These are phyloP conservation scores for Mycena crocata DNA, from an alignment of 768 basidiomycete species.

Conservation along the genomic window DNA sequence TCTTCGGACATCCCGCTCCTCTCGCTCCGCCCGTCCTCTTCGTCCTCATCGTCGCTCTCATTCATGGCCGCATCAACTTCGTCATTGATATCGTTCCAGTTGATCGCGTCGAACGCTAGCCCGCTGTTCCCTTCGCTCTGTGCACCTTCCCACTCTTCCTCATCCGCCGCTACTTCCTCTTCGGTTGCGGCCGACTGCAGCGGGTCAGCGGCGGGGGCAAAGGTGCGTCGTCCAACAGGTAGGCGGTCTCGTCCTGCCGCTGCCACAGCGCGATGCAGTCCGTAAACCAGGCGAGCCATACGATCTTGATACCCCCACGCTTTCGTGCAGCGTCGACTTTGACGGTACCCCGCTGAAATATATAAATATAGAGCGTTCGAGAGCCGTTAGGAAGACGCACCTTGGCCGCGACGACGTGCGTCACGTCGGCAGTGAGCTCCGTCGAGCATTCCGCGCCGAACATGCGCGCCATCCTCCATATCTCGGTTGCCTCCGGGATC, in stretches of 20 bases:
- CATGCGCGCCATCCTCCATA: conserved; percentile 87
- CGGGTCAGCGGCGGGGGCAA: conserved; percentile 59
- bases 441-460: conserved; percentile 89
- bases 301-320: conserved; percentile 83
- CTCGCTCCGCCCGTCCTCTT: conserved; percentile 48
- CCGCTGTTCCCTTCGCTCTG: conserved; percentile 33
- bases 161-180: conserved; percentile 45
- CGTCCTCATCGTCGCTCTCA: conserved; percentile 75
- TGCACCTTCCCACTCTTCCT: conserved; percentile 34
- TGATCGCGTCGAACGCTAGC: conserved; percentile 70
- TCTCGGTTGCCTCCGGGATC: conserved; percentile 80
- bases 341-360: conserved; percentile 80
- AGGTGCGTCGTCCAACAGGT: conserved; percentile 65
- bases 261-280: conserved; percentile 92
- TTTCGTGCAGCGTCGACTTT: conserved; percentile 89
- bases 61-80: conserved; percentile 91
- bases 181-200: conserved; percentile 41
- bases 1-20: conserved; percentile 63
- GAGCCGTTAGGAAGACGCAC: conserved; percentile 49
- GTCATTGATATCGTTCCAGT: conserved; percentile 87
- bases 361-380: conserved; percentile 17
- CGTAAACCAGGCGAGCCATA: conserved; percentile 91
- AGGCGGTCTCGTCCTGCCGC: conserved; percentile 81
- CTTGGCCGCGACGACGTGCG: conserved; percentile 94
- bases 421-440: conserved; percentile 73